Base-by-base conservation (phyloP, 202 grass and related monocot species). In the Digitaria exilis region DNA sequence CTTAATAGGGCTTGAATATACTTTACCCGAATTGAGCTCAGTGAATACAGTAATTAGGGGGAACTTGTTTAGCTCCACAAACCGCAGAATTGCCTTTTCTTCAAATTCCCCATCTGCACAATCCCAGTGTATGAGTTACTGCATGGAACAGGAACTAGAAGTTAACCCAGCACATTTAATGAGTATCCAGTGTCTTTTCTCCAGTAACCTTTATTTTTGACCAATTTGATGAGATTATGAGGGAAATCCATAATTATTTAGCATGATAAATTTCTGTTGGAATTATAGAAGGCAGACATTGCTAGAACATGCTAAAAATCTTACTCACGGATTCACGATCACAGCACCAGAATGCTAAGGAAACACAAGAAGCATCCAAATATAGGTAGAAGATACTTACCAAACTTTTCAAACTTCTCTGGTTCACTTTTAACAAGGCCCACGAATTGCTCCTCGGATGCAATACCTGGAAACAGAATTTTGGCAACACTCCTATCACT, bases 1-100 rank as follows among this genome's bases (percentile, higher is more conserved):
- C 62, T 98, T 94, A 79, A 98, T 90, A 83, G 87, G 87, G 69
- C 96, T 98, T 69, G 87, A 88, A 73, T 98, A 98, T 52, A 98
- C 86, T 93, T 83, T 92, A 30, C 80, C 96, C 34, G 96, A 98
- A 80, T 92, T 96, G 80, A 89, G 85, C 13, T 98, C 91, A 21
- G 89, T 98, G 60, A 98, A 94, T 73, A 79, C 66, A 60, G 89
- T 96, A 89, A 98, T 86, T 78, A 98, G 79, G 45, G 93, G 87
- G 58, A 96, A 98, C 57, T 96, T 98, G 76, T 98, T 91, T 61
- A 94, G 80, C 62, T 90, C 87, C 58, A 96, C 87, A 84, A 98
- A 98, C 61, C 87, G 68, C 30, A 96, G 72, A 74, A 98, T 98
- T 52, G 68, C 75, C 70, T 75, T 89, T 81, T 90, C 87, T 84